These are phyloP conservation scores for Rhododendron mucronatum DNA, from an alignment of 148 eudicot species.

Conservation along the genomic window DNA sequence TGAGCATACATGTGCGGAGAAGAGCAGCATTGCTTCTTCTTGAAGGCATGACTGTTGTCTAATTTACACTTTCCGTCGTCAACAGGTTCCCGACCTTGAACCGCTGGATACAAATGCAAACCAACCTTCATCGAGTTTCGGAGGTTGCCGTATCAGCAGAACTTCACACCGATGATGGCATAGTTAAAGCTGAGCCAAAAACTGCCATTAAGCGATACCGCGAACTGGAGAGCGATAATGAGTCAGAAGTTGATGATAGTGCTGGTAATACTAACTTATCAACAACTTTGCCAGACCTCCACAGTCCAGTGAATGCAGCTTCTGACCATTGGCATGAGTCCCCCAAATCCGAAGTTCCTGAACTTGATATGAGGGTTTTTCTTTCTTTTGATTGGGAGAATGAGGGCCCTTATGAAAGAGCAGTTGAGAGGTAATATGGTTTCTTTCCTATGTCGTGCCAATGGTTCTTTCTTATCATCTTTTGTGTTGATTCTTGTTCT, in stretches of 20 bases:
- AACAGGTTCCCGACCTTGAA: slow-evolving; percentile 95
- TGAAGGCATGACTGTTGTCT: neutral
- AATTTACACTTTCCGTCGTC: slow-evolving; percentile 5
- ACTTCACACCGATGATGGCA: slow-evolving; percentile 37
- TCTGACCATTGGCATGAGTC: slow-evolving; percentile 51
- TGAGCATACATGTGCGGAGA: neutral
- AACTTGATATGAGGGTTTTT: slow-evolving; percentile 50
- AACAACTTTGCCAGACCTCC: slow-evolving; percentile 36
- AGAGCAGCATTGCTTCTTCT: neutral
- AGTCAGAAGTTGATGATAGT: slow-evolving; percentile 69
- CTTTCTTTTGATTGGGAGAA: slow-evolving; percentile 96
- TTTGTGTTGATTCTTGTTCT: neutral
- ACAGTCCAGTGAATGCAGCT: slow-evolving; percentile 31
- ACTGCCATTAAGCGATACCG: slow-evolving; percentile 64
- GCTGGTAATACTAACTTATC: slow-evolving; percentile 32
- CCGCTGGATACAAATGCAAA: slow-evolving; percentile 99
- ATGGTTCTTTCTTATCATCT: neutral
- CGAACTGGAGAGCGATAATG: slow-evolving; percentile 70
- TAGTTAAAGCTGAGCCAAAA: slow-evolving; percentile 35
- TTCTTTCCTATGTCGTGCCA: neutral
- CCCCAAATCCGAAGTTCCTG: slow-evolving; percentile 41
- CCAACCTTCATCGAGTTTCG: slow-evolving; percentile 91
- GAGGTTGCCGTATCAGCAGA: slow-evolving; percentile 67
- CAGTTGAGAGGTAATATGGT: slow-evolving; percentile 68
- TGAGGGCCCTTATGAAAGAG: slow-evolving; percentile 87